Evolutionary conservation across 75 land plant species (phyloP).

Genomic region (Gnetum montanum): DNA sequence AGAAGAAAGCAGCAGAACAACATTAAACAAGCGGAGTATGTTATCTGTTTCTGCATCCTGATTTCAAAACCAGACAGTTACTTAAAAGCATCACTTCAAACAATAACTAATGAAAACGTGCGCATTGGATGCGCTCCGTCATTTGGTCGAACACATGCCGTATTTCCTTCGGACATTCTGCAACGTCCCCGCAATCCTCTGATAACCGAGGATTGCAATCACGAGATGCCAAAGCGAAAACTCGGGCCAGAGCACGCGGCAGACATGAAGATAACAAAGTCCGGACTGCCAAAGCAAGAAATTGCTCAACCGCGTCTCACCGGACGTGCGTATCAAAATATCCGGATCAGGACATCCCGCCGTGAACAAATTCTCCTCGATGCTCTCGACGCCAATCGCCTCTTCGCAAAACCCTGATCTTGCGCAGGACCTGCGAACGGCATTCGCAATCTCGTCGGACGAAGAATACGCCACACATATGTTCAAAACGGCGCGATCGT

Average conservation of each 20-base stretch:
- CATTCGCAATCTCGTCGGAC: slow-evolving; percentile 51
- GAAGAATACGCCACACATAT: slow-evolving; percentile 63
- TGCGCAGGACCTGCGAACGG: slow-evolving; percentile 24
- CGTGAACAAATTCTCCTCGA: slow-evolving; percentile 30
- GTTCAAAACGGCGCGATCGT: slow-evolving; percentile 25
- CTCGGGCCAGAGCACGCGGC: slow-evolving; percentile 31
- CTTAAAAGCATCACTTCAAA: no score
- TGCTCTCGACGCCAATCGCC: slow-evolving; percentile 4
- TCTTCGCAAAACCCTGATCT: neutral
- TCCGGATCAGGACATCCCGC: slow-evolving; percentile 27
- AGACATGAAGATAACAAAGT: slow-evolving; percentile 16
- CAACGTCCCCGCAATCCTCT: no score
- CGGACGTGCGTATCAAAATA: slow-evolving; percentile 36
- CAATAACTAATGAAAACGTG: no score
- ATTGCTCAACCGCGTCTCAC: slow-evolving; percentile 44
- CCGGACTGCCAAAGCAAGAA: slow-evolving; percentile 36
- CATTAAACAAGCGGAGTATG: no score
- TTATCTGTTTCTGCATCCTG: no score
- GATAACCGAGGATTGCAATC: slow-evolving; percentile 29
- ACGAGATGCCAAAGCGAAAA: slow-evolving; percentile 26
- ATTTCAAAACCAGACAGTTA: no score
- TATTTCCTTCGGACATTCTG: no score
- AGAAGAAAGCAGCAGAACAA: no score
- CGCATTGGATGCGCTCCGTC: no score
- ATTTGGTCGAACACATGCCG: no score